These are phyloP conservation scores for Phytophthora megakarya DNA, from an alignment of 352 stramenopile genomes.

Conservation along the genomic window DNA sequence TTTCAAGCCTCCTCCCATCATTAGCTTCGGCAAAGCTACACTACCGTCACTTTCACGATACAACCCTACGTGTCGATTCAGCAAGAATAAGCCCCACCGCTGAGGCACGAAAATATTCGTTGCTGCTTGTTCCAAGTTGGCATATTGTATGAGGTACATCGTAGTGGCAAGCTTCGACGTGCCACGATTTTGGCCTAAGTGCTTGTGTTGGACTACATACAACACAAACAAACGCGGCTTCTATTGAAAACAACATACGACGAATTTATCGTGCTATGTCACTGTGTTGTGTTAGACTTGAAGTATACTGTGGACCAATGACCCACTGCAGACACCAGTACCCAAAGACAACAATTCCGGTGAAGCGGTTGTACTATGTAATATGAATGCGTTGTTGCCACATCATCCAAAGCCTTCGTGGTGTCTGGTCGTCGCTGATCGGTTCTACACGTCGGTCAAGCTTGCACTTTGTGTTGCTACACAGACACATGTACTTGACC, in stretches of 20 bases:
- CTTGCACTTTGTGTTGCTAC: neutral
- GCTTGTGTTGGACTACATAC: neutral
- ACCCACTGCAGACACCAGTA: neutral
- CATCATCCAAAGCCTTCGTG: neutral
- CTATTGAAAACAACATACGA: too few species aligned
- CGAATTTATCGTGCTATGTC: neutral
- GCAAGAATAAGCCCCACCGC: neutral
- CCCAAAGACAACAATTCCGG: neutral
- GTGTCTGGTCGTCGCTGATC: neutral
- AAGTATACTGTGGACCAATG: neutral
- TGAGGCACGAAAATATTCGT: neutral
- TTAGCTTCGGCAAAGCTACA: neutral
- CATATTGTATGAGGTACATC: neutral
- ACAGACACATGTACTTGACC: neutral
- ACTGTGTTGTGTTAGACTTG: neutral
- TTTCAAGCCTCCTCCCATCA: neutral
- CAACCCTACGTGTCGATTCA: neutral
- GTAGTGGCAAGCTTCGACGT: neutral
- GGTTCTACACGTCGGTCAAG: neutral
- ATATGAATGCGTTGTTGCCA: neutral
- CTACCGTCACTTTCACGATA: neutral
- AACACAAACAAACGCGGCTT: too few species aligned
- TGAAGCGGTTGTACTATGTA: neutral
- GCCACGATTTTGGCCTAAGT: conserved; percentile 2
- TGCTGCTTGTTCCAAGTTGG: neutral